Evolutionary conservation across 495 filamentous ascomycete genomes (phyloP), one percentile per base, ranked within the genome.

Genomic region (Penicillium ucsense): DNA sequence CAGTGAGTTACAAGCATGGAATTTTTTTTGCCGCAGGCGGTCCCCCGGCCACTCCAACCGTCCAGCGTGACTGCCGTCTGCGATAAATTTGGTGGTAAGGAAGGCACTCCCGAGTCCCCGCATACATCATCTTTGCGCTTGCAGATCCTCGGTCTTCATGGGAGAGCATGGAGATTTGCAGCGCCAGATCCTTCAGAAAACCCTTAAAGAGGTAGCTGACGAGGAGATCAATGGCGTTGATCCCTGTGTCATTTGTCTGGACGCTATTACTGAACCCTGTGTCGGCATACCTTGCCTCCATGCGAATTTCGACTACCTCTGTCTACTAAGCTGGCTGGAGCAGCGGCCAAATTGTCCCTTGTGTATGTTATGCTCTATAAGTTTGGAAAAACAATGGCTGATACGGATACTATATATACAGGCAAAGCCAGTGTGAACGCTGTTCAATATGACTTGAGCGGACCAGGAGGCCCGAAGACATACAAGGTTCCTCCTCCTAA

Each of bases 241-340:
- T 45, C 66, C 70, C 9, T 78, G 75, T 51, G 74, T 78, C 35
- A 77, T 78, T 57, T 95, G 89, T 61, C 77, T 94, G 41, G 83
- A 89, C 48, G 58, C 66, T 39, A 73, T 94, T 63, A 79, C 82
- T 4, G 86, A 91, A 54, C 67, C 79, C 35, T 85, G 83, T 47
- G 66, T 81, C 11, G 80, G 85, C 4, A 67, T 76, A 35, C 87
- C 88, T 11, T 95, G 89, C 75, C 72, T 74, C 12, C 89, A 95
- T 71, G 63, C 75, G 40, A 81, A 79, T 55, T 94, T 92, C 61
- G 88, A 94, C 66, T 90, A 88, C 61, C 56, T 89, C 8, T 95
- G 89, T 57, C 77, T 94, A 7, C 61, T 86, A 12, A 89, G 79
- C 67, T 94, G 89, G 89, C 68, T 90, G 9, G 78, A 91, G 54